A percentile compares a stretch with the other conserved stretches of the same genome.
Conservation (phyloP, 106 monocot genomes). For the Cymbidium sinense region DNA sequence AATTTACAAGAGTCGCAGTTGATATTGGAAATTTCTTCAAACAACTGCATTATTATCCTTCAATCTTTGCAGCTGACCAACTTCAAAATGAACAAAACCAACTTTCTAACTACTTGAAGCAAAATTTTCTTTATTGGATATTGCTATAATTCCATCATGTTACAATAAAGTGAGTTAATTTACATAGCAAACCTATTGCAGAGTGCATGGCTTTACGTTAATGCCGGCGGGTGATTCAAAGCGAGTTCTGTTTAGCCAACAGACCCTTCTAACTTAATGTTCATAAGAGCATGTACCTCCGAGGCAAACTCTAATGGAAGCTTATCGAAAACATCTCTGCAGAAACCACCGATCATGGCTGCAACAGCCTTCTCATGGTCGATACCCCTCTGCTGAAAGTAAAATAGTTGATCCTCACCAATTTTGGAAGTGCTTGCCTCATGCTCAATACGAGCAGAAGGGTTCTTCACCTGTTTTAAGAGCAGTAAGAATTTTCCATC, state of each 20-base stretch:
- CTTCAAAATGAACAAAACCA: neutral
- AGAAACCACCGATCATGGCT: slow-evolving; percentile 68
- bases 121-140: neutral
- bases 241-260: slow-evolving; percentile 14
- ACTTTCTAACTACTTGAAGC: neutral
- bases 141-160: neutral
- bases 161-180: neutral
- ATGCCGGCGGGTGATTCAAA: neutral
- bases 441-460: slow-evolving; percentile 35
- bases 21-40: neutral
- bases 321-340: slow-evolving; percentile 62
- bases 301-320: slow-evolving; percentile 63
- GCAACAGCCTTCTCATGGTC: slow-evolving; percentile 66
- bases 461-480: slow-evolving; percentile 50
- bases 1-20: neutral
- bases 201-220: neutral
- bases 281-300: slow-evolving; percentile 58
- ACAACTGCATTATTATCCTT: neutral
- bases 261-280: slow-evolving; percentile 61
- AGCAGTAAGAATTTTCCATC: neutral
- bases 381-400: slow-evolving; percentile 31
- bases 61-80: neutral
- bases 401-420: slow-evolving; percentile 27
- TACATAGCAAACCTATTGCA: neutral
- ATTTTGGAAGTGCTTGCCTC: slow-evolving; percentile 28